These are phyloP conservation scores for Adansonia digitata DNA, from an alignment of 345 rosid species.

Conservation along the genomic window DNA sequence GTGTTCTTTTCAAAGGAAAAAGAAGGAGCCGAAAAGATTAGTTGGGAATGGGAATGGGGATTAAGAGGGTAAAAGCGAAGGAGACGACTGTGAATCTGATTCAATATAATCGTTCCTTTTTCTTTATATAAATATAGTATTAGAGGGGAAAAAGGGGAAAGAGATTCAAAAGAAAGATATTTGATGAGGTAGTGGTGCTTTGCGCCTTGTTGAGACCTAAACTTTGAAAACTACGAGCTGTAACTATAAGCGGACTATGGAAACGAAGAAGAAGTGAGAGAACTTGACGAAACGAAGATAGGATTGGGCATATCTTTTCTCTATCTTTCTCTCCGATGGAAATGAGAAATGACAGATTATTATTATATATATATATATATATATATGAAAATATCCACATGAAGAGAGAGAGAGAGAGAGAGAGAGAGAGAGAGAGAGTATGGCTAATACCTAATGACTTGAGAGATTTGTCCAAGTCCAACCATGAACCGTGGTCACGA, in stretches of 20 bases:
- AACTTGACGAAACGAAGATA: neutral
- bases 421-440: no score
- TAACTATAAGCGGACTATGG: neutral
- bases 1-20: slow-evolving; percentile 1
- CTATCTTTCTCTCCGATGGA: neutral
- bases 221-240: neutral
- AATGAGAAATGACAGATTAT: neutral
- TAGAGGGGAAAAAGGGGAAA: neutral
- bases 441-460: no score
- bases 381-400: slow-evolving; percentile 6
- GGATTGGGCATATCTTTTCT: neutral
- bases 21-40: slow-evolving; percentile 3
- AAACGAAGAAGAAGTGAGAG: neutral
- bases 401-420: neutral
- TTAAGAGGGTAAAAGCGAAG: neutral
- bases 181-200: slow-evolving; percentile 13
- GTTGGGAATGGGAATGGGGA: slow-evolving; percentile 1
- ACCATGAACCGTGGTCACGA: neutral
- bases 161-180: slow-evolving; percentile 35
- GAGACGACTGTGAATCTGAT: slow-evolving; percentile 2
- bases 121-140: neutral
- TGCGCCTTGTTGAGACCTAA: neutral
- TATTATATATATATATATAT: no score
- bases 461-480: slow-evolving; percentile 7
- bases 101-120: neutral